Evolutionary conservation across 345 rosid species (phyloP).

Genomic region (Atalantia buxifolia): DNA sequence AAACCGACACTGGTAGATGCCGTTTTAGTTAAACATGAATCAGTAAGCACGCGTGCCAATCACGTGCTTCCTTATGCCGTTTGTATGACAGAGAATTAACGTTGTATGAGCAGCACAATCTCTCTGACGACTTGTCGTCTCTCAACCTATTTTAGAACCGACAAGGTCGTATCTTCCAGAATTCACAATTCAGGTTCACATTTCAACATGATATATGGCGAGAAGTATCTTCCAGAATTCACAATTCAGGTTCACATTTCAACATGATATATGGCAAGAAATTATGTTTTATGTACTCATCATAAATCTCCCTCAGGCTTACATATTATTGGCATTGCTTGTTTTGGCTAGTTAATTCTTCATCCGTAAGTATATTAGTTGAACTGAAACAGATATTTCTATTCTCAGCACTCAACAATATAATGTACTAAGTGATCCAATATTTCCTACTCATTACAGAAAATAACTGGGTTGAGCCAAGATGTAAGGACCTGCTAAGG

Average conservation of each 20-base stretch:
- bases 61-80: no score
- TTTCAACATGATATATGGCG: neutral
- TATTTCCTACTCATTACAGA: neutral
- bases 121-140: no score
- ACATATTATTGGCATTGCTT: neutral
- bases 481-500: slow-evolving; percentile 47
- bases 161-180: no score
- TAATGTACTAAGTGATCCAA: neutral
- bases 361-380: no score
- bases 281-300: neutral
- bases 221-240: neutral
- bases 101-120: no score
- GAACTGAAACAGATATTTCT: neutral
- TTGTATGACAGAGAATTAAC: no score
- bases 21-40: no score
- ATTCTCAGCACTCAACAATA: neutral
- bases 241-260: no score
- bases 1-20: no score
- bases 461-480: neutral
- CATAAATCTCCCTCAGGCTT: neutral
- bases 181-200: no score
- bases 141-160: no score
- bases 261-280: neutral
- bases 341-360: neutral
- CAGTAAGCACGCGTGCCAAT: no score